These are phyloP conservation scores for Ogataea paradorogensis DNA, from an alignment of 805 yeast genomes.

Conservation along the genomic window DNA sequence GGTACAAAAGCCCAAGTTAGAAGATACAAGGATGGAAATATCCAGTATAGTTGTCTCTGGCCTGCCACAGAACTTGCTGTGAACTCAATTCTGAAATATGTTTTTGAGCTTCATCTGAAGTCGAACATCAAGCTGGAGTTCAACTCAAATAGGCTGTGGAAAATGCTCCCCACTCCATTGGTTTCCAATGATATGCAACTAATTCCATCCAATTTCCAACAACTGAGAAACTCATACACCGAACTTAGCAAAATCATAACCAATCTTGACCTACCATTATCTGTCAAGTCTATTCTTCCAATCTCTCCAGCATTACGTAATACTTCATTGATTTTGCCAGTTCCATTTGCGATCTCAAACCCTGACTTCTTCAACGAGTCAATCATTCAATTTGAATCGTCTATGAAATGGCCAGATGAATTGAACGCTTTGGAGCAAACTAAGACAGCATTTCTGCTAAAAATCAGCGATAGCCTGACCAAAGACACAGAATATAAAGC, in stretches of 20 bases:
- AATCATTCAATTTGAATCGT: slow-evolving; percentile 82
- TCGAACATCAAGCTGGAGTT: slow-evolving; percentile 37
- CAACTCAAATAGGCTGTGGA: slow-evolving; percentile 45
- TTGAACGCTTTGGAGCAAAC: slow-evolving; percentile 79
- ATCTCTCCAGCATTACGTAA: slow-evolving; percentile 72
- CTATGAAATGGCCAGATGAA: slow-evolving; percentile 96
- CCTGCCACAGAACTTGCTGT: slow-evolving; percentile 58
- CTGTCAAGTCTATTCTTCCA: slow-evolving; percentile 69
- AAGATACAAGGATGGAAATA: slow-evolving; percentile 88
- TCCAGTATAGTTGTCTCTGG: slow-evolving; percentile 92
- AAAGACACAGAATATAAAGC: slow-evolving; percentile 54
- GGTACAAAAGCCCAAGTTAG: slow-evolving; percentile 81
- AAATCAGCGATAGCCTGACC: slow-evolving; percentile 49
- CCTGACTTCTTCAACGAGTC: slow-evolving; percentile 81
- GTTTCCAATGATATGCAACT: slow-evolving; percentile 50
- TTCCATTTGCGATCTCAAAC: slow-evolving; percentile 70
- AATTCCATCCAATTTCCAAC: slow-evolving; percentile 40
- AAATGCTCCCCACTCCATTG: slow-evolving; percentile 56
- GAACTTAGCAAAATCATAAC: slow-evolving; percentile 46
- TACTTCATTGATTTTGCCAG: slow-evolving; percentile 75
- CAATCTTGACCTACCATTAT: slow-evolving; percentile 61
- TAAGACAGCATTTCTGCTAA: slow-evolving; percentile 83
- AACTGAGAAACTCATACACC: slow-evolving; percentile 49
- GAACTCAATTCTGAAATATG: slow-evolving; percentile 59
- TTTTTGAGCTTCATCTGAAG: slow-evolving; percentile 59